Percentiles rank a stretch among this genome's conserved stretches.
phyloP scores from a whole-genome alignment of 805 yeast genomes.

The Lipomyces yamadae region DNA sequence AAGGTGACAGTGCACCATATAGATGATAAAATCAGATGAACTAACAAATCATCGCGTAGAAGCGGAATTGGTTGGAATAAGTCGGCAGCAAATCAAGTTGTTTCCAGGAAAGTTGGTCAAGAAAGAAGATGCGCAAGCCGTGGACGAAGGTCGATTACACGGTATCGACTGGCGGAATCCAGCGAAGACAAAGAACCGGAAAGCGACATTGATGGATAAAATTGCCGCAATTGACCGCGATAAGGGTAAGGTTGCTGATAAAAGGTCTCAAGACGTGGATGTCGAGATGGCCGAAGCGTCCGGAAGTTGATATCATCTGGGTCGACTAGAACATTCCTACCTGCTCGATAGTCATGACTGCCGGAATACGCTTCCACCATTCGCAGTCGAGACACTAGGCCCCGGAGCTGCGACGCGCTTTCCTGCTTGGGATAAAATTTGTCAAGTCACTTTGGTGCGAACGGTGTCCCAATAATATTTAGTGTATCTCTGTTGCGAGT shows the following conservation, averaged over 20 bases:
- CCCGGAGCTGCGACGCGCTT: background rate
- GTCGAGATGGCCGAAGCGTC: slow-evolving; percentile 12
- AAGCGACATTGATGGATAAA: slow-evolving; percentile 23
- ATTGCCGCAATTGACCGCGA: slow-evolving; percentile 21
- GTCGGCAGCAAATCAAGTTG: slow-evolving; percentile 28
- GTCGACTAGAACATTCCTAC: background rate
- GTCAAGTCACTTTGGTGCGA: background rate
- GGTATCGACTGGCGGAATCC: slow-evolving; percentile 30
- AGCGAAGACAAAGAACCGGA: slow-evolving; percentile 7
- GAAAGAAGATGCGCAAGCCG: slow-evolving; percentile 19
- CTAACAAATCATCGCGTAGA: slow-evolving; percentile 7
- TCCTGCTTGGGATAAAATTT: background rate
- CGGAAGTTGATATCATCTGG: background rate
- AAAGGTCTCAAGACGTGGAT: background rate
- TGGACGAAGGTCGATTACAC: slow-evolving; percentile 13
- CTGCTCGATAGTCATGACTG: background rate
- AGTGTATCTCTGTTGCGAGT: background rate
- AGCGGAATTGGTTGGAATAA: slow-evolving; percentile 24
- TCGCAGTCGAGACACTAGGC: background rate
- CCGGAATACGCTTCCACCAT: background rate
- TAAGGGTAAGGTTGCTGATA: background rate
- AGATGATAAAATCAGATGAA: background rate
- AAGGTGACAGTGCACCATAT: slow-evolving; percentile 14
- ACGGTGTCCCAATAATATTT: background rate
- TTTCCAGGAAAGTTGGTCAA: slow-evolving; percentile 25